Evolutionary conservation across 2,329 filamentous ascomycete species (phyloP).

Genomic region (Neoascochyta sp.): DNA sequence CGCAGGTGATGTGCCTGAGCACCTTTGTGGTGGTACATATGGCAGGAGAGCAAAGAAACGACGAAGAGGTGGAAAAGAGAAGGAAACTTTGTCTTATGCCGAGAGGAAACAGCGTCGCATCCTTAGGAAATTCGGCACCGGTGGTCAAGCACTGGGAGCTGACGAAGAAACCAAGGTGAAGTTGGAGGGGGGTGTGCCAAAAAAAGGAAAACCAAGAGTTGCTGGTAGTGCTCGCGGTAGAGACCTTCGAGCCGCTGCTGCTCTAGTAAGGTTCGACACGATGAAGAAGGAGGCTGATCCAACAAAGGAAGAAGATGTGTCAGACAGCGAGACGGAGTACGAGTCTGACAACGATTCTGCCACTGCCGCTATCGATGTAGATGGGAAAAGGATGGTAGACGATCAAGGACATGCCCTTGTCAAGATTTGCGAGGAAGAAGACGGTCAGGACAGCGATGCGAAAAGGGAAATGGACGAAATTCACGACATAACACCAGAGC

Average conservation of each 20-base stretch:
- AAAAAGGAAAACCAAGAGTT: conserved; percentile 65
- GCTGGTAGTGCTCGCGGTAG: conserved; percentile 70
- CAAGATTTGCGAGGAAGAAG: conserved; percentile 71
- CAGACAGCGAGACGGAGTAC: conserved; percentile 36
- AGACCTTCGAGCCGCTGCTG: conserved; percentile 72
- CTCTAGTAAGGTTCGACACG: conserved; percentile 66
- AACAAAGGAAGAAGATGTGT: conserved; percentile 34
- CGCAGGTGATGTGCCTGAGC: conserved; percentile 44
- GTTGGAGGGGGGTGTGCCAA: conserved; percentile 62
- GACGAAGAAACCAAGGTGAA: conserved; percentile 63
- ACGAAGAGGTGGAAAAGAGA: conserved; percentile 40
- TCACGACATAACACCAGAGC: conserved; percentile 41
- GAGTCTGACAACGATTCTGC: conserved; percentile 35
- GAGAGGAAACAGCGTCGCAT: conserved; percentile 71
- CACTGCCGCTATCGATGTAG: conserved; percentile 59
- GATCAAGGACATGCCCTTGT: conserved; percentile 62
- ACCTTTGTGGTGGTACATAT: conserved; percentile 80
- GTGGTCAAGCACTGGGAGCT: conserved; percentile 65
- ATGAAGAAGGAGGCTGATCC: conserved; percentile 43
- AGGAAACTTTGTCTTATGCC: conserved; percentile 58
- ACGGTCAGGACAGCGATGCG: conserved; percentile 38
- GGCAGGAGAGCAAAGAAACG: conserved; percentile 54
- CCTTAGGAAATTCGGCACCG: conserved; percentile 70
- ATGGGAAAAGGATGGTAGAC: conserved; percentile 64
- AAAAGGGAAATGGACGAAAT: conserved; percentile 65